Evolutionary conservation across 2,329 filamentous ascomycete species (phyloP).

Genomic region (Hyphodiscus sp.): DNA sequence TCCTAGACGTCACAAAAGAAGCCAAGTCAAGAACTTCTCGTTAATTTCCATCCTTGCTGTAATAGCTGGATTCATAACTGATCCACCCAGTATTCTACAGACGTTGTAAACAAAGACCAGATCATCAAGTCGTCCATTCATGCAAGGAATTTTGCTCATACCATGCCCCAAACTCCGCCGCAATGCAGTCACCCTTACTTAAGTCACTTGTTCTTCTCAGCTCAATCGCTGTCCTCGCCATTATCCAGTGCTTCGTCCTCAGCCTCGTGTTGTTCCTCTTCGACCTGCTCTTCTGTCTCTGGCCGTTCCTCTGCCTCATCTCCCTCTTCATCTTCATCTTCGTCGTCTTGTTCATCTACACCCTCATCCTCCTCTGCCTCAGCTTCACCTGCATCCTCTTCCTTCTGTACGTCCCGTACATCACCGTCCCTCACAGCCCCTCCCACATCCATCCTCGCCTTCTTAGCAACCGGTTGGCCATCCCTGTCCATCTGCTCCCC

Average conservation of each 20-base stretch:
- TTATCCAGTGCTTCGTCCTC: slow-evolving; percentile 54
- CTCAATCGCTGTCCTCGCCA: slow-evolving; percentile 43
- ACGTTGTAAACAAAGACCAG: too few species aligned
- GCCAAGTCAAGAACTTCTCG: too few species aligned
- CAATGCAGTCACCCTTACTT: background rate
- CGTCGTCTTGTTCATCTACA: slow-evolving; percentile 42
- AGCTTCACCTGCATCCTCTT: slow-evolving; percentile 32
- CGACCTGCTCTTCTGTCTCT: slow-evolving; percentile 47
- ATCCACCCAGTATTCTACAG: too few species aligned
- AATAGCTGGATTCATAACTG: too few species aligned
- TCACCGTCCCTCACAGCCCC: slow-evolving; percentile 36
- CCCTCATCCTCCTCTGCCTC: slow-evolving; percentile 38
- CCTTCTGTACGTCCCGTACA: slow-evolving; percentile 40
- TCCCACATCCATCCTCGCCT: slow-evolving; percentile 36
- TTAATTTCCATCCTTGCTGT: too few species aligned
- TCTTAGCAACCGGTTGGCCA: slow-evolving; percentile 28
- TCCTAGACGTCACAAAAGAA: too few species aligned
- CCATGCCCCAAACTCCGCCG: background rate
- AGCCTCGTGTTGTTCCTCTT: slow-evolving; percentile 43
- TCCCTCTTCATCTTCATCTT: slow-evolving; percentile 46
- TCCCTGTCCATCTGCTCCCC: slow-evolving; percentile 19
- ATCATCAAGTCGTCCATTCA: background rate
- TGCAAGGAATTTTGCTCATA: background rate
- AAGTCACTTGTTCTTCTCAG: background rate
- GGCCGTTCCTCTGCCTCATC: slow-evolving; percentile 49